Evolutionary conservation across 2,329 filamentous ascomycete species (phyloP).

Genomic region (Trichoderma pleuroti): DNA sequence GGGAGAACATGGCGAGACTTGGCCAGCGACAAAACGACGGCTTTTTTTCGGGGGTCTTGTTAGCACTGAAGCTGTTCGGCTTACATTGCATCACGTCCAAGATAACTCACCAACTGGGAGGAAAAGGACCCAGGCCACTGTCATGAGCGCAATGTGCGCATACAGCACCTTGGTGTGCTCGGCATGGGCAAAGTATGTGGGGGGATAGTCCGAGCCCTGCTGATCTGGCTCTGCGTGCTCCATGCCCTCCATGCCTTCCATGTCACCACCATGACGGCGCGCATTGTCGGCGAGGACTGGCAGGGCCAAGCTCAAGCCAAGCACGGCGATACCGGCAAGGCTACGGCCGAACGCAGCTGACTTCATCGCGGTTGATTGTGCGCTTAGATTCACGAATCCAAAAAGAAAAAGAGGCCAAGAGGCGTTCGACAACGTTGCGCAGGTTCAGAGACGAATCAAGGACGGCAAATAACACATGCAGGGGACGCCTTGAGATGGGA

Average conservation of each 20-base stretch:
- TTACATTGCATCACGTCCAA: neutral
- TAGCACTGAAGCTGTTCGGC: neutral
- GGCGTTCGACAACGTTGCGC: neutral
- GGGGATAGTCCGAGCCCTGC: constrained; percentile 34
- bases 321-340: constrained; percentile 16
- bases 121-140: constrained; percentile 67
- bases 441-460: neutral
- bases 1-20: constrained; percentile 70
- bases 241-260: neutral
- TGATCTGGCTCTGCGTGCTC: constrained; percentile 1
- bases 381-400: neutral
- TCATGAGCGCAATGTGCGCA: constrained; percentile 68
- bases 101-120: constrained; percentile 60
- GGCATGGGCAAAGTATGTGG: constrained; percentile 58
- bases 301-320: constrained; percentile 14
- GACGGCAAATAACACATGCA: neutral
- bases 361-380: constrained; percentile 12
- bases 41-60: constrained; percentile 42
- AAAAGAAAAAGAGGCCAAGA: neutral
- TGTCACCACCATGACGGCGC: constrained; percentile 21
- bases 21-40: constrained; percentile 80
- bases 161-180: constrained; percentile 57
- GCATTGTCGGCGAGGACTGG: constrained; percentile 19
- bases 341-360: neutral
- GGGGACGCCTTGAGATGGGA: neutral